These are phyloP conservation scores for Ilyonectria destructans DNA, from an alignment of 2,329 filamentous ascomycete species.

Conservation along the genomic window DNA sequence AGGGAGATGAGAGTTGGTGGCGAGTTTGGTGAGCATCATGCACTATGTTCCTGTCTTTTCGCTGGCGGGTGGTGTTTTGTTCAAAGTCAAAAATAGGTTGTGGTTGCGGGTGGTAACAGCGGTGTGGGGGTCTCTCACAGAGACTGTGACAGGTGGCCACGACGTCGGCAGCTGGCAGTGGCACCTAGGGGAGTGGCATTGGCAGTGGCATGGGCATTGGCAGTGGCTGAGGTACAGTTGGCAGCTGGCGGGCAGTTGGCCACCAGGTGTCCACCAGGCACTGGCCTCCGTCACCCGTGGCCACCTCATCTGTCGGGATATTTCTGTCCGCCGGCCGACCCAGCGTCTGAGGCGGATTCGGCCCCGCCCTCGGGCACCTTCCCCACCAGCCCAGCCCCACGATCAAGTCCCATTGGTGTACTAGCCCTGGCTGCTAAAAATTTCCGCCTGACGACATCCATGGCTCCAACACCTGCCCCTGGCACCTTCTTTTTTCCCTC, in stretches of 20 bases:
- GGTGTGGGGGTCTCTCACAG: constrained; percentile 26
- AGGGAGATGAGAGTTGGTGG: constrained; percentile 15
- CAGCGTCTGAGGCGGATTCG: constrained; percentile 19
- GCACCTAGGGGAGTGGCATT: not conserved
- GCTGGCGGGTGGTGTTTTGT: constrained; percentile 23
- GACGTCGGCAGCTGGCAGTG: constrained; percentile 20
- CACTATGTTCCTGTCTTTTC: constrained; percentile 13
- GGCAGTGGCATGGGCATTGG: constrained; percentile 1
- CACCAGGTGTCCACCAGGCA: not conserved
- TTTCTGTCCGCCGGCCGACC: constrained; percentile 29
- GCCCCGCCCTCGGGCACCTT: constrained; percentile 34
- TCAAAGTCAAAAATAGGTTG: constrained; percentile 29
- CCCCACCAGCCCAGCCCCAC: constrained; percentile 37
- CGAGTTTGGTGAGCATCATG: constrained; percentile 18
- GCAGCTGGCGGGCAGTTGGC: constrained; percentile 13
- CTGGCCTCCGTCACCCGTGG: not conserved
- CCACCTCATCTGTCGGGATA: constrained; percentile 18
- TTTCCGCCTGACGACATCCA: constrained; percentile 45
- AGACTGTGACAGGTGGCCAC: constrained; percentile 30
- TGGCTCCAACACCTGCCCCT: constrained; percentile 33
- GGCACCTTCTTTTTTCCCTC: constrained; percentile 20
- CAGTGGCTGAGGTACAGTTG: constrained; percentile 7
- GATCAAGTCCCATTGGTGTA: constrained; percentile 38
- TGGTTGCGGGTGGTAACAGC: constrained; percentile 23
- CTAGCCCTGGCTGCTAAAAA: constrained; percentile 42